These are phyloP conservation scores for Xylariaceae sp. DNA, from an alignment of 2,329 filamentous ascomycete genomes.

Conservation along the genomic window DNA sequence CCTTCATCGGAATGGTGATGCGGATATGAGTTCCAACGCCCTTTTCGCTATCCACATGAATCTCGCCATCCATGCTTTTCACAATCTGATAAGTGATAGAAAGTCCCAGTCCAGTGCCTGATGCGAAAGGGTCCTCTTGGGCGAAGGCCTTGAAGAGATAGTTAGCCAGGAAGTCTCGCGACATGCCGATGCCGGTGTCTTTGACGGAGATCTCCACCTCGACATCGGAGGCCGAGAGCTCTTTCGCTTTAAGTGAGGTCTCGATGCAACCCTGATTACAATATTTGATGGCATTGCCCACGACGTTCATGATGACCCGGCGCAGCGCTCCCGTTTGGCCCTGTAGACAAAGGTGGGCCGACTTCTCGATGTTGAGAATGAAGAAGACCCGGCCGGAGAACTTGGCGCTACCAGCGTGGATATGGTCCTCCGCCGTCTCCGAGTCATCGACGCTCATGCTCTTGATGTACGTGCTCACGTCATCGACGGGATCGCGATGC, in stretches of 20 bases:
- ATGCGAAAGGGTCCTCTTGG: constrained; percentile 51
- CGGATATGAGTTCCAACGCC: constrained; percentile 46
- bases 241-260: constrained; percentile 26
- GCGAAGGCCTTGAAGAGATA: constrained; percentile 52
- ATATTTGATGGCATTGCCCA: constrained; percentile 57
- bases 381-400: constrained; percentile 14
- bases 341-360: constrained; percentile 9
- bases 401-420: constrained; percentile 12
- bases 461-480: constrained; percentile 8
- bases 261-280: constrained; percentile 45
- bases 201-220: constrained; percentile 36
- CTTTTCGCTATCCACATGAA: constrained; percentile 45
- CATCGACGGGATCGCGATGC: constrained; percentile 11
- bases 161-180: constrained; percentile 47
- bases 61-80: constrained; percentile 46
- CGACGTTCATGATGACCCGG: constrained; percentile 56
- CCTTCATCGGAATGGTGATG: constrained; percentile 32
- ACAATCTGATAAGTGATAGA: constrained; percentile 52
- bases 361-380: constrained; percentile 11
- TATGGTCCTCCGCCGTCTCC: constrained; percentile 8
- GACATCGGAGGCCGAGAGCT: constrained; percentile 11
- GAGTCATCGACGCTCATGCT: constrained; percentile 8
- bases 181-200: constrained; percentile 57
- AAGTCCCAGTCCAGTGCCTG: constrained; percentile 52
- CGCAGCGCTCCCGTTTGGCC: constrained; percentile 24